These are phyloP conservation scores for Beverwykella pulmonaria DNA, from an alignment of 495 filamentous ascomycete genomes.

Conservation along the genomic window DNA sequence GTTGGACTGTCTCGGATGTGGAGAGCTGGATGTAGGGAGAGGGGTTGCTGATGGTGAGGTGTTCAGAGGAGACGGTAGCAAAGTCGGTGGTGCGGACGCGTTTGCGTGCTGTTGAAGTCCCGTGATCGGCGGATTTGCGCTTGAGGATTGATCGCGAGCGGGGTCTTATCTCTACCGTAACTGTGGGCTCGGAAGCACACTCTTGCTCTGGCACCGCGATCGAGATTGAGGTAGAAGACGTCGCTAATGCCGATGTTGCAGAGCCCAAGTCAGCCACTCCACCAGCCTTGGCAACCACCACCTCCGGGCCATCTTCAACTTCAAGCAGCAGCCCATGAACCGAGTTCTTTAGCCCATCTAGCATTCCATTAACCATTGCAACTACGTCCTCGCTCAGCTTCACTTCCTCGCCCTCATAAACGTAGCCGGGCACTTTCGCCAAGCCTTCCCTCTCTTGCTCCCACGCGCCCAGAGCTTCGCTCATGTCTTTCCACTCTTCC, in stretches of 20 bases:
- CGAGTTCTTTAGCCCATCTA: neutral
- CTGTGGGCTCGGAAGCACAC: neutral
- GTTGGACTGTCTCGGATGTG: neutral
- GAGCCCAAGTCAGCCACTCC: neutral
- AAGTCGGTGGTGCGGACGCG: conserved; percentile 6
- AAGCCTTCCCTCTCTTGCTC: conserved; percentile 4
- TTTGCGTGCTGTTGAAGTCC: neutral
- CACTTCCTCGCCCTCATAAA: neutral
- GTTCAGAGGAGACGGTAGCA: neutral
- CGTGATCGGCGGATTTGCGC: neutral
- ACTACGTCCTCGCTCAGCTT: neutral
- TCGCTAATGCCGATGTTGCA: neutral
- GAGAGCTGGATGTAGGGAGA: neutral
- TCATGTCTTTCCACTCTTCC: neutral
- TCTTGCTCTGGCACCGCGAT: neutral
- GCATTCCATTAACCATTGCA: neutral
- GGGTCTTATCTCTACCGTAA: neutral
- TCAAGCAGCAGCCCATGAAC: neutral
- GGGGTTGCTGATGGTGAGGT: neutral
- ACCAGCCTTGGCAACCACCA: neutral
- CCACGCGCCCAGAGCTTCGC: neutral
- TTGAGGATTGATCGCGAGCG: neutral
- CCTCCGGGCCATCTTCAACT: neutral
- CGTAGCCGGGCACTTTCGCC: conserved; percentile 4
- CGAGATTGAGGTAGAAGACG: neutral